Conservation (phyloP, 139 green algal genomes). For the Choricystis sp. region DNA sequence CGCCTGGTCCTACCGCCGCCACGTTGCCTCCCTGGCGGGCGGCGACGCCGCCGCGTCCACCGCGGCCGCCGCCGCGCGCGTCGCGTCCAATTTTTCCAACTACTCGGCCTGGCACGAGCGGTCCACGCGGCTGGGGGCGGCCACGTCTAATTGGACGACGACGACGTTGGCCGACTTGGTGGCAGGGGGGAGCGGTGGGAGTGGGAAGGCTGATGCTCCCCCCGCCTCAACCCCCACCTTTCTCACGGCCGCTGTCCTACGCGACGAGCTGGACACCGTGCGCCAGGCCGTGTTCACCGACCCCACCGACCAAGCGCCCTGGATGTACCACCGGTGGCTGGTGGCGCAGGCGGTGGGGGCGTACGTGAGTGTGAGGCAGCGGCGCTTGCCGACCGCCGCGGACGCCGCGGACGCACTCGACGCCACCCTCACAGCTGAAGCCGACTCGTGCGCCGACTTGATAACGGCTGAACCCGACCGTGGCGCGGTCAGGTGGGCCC, state of each 20-base stretch:
- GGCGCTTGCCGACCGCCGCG: neutral
- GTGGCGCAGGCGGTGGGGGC: slow-evolving; percentile 36
- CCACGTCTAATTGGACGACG: slow-evolving; percentile 6
- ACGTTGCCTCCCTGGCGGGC: slow-evolving; percentile 35
- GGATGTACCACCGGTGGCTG: slow-evolving; percentile 90
- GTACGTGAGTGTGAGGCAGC: neutral
- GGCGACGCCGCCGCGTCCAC: slow-evolving; percentile 35
- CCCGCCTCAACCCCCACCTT: neutral
- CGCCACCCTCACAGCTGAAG: slow-evolving; percentile 4
- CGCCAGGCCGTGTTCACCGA: slow-evolving; percentile 84
- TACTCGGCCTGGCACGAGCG: slow-evolving; percentile 94
- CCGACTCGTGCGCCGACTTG: slow-evolving; percentile 15
- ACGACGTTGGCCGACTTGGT: slow-evolving; percentile 4
- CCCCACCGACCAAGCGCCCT: slow-evolving; percentile 78
- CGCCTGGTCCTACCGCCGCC: slow-evolving; percentile 79
- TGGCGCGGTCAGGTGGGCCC: slow-evolving; percentile 52
- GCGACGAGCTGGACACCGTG: slow-evolving; percentile 84
- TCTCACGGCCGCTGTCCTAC: slow-evolving; percentile 24
- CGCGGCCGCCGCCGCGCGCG: slow-evolving; percentile 46
- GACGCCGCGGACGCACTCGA: slow-evolving; percentile 6
- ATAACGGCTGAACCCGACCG: slow-evolving; percentile 19
- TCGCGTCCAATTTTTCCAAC: slow-evolving; percentile 94
- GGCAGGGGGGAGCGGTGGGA: too few relatives aligned
- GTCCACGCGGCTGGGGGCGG: slow-evolving; percentile 44
- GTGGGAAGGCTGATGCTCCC: too few relatives aligned